Base-by-base conservation (phyloP, 2,329 filamentous ascomycete genomes). In the Sporothrix globosa region DNA sequence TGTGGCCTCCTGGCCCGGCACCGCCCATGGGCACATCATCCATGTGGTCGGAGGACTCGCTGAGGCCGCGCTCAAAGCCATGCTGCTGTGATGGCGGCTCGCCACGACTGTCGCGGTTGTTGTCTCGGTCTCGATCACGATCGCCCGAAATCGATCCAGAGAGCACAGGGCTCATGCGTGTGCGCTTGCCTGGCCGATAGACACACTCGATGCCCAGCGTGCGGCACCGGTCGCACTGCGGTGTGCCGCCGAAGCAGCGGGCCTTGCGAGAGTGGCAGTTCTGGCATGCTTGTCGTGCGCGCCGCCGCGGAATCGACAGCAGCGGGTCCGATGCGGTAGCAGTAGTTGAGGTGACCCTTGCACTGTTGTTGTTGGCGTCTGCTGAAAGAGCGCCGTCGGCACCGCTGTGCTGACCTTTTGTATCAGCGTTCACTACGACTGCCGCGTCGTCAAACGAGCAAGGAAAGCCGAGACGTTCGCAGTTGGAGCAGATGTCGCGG, bases 261-360 rank as follows among this genome's bases (percentile, higher is more conserved):
- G 86, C 86, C 75, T 88, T 88, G 74, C 86, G 81, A 46, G 84
- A 83, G 73, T 88, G 86, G 76, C 86, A 88, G 75, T 83, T 86
- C 75, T 84, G 81, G 74, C 86, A 88, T 39, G 86, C 86, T 76
- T 86, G 82, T 58, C 85, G 82, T 56, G 87, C 86, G 27, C 86
- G 84, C 50, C 86, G 82, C 53, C 85, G 80, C 7, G 86, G 83
- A 66, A 83, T 81, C 60, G 80, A 76, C 14, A 81, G 80, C 41
- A 80, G 74, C 78, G 77, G 69, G 74, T 73, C 70, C 6, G 48
- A 13, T 13, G 34, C 11, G n/a, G 46, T 41, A 17, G 19, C 14
- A 19, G 34, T n/a, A 7, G 44, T n/a, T 17, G 41, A 44, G 41
- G 41, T 3, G 11, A 14, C 11, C 10, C 41, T 13, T 44, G 41